Conservation (phyloP, 306 rosid genomes). For the Rosa multiflora region DNA sequence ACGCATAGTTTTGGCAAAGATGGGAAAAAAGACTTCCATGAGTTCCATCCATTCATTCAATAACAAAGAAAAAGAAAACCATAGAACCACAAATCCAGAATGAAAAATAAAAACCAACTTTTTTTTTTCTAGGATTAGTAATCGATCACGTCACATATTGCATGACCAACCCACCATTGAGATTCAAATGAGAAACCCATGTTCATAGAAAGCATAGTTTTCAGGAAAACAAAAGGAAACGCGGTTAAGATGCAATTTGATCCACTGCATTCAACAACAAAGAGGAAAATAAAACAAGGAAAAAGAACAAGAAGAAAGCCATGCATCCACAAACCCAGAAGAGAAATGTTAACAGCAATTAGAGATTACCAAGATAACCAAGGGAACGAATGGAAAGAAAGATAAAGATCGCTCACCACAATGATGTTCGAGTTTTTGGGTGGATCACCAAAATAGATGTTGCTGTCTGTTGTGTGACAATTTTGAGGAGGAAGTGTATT, state of each 20-base stretch:
- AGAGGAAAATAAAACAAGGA: not conserved
- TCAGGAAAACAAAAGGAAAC: not conserved
- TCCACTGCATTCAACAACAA: conserved; percentile 1
- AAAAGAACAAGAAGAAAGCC: not conserved
- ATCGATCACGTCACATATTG: not conserved
- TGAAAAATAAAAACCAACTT: no score
- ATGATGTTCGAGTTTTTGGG: not conserved
- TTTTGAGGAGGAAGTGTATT: not conserved
- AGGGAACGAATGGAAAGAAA: not conserved
- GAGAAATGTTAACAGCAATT: not conserved
- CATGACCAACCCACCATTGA: not conserved
- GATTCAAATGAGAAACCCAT: not conserved
- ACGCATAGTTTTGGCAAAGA: not conserved
- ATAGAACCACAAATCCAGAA: not conserved
- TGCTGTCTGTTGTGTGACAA: not conserved
- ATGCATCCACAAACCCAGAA: not conserved
- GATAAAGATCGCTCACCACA: not conserved
- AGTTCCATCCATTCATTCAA: not conserved
- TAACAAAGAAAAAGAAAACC: no score
- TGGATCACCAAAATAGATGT: not conserved
- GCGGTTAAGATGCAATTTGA: not conserved
- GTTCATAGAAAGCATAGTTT: not conserved
- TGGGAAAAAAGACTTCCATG: not conserved
- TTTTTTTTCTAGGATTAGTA: not conserved
- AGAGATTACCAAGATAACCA: not conserved